Conservation (phyloP, 2,329 filamentous ascomycete genomes). For the Fusarium sp. region DNA sequence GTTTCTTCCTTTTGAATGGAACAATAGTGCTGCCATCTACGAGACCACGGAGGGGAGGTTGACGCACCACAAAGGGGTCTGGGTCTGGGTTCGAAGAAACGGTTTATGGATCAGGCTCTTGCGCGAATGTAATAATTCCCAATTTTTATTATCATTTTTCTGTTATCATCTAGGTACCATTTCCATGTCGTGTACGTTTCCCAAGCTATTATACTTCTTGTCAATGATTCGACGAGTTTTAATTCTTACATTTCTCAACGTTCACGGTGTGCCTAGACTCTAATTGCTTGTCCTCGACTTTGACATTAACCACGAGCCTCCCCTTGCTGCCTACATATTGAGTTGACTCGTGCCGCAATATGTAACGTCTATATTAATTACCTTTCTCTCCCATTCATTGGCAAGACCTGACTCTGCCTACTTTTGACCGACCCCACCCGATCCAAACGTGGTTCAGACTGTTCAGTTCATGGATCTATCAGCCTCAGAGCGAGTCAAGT, state of each 20-base stretch:
- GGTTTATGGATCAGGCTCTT: constrained; percentile 51
- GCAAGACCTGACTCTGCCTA: constrained; percentile 6
- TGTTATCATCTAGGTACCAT: constrained; percentile 41
- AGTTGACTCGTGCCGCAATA: not conserved
- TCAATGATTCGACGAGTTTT: constrained; percentile 25
- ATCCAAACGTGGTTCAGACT: not conserved
- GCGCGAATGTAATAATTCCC: constrained; percentile 63
- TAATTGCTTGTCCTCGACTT: not conserved
- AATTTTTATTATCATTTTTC: constrained; percentile 54
- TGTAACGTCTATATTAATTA: not conserved
- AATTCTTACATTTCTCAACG: not conserved
- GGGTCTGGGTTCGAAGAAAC: constrained; percentile 41
- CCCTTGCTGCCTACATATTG: not conserved
- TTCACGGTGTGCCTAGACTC: not conserved
- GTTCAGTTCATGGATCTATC: not conserved
- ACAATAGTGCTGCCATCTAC: constrained; percentile 30
- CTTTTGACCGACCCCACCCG: not conserved
- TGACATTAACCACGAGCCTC: not conserved
- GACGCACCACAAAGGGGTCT: constrained; percentile 47
- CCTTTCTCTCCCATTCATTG: not conserved
- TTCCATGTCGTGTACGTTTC: constrained; percentile 47
- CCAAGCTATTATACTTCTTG: constrained; percentile 41
- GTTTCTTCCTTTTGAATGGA: constrained; percentile 26
- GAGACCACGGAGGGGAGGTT: constrained; percentile 41
- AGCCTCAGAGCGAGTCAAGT: constrained; percentile 6